These are phyloP conservation scores for Scedosporium minutisporum DNA, from an alignment of 2,329 filamentous ascomycete genomes.

Conservation along the genomic window DNA sequence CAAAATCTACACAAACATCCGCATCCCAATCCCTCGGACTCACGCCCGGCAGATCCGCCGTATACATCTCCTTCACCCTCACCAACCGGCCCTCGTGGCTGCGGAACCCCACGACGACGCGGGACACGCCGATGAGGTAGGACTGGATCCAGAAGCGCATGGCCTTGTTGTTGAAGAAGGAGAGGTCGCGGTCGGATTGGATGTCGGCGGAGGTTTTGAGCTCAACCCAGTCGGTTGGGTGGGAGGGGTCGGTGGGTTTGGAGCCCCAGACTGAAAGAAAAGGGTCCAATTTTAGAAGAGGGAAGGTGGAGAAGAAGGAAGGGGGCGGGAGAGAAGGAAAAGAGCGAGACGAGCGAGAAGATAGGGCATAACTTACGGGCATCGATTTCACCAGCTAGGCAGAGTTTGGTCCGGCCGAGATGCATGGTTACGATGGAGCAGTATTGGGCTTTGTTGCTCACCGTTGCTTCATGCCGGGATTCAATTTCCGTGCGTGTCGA, in stretches of 20 bases:
- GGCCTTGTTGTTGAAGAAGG: constrained; percentile 79
- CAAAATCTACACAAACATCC: constrained; percentile 88
- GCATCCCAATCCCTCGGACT: constrained; percentile 81
- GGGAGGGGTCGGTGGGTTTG: constrained; percentile 56
- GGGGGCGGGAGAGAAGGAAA: constrained; percentile 1
- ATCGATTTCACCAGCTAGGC: constrained; percentile 91
- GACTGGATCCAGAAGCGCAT: constrained; percentile 96
- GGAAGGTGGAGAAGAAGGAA: neutral
- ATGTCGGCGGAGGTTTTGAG: constrained; percentile 82
- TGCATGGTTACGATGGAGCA: constrained; percentile 88
- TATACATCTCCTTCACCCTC: constrained; percentile 69
- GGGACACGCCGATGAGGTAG: constrained; percentile 85
- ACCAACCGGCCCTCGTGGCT: constrained; percentile 58
- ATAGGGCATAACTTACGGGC: constrained; percentile 45
- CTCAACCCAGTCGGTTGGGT: constrained; percentile 85
- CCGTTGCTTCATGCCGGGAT: constrained; percentile 55
- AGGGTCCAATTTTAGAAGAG: neutral
- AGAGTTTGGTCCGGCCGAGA: constrained; percentile 63
- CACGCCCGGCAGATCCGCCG: constrained; percentile 64
- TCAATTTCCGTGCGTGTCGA: constrained; percentile 72
- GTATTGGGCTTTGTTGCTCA: constrained; percentile 89
- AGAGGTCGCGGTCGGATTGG: constrained; percentile 53
- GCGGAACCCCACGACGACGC: constrained; percentile 84
- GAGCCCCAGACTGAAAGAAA: constrained; percentile 63
- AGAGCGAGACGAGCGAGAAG: constrained; percentile 4